These are phyloP conservation scores for Aspergillus ellipticus DNA, from an alignment of 495 filamentous ascomycete species.

Conservation along the genomic window DNA sequence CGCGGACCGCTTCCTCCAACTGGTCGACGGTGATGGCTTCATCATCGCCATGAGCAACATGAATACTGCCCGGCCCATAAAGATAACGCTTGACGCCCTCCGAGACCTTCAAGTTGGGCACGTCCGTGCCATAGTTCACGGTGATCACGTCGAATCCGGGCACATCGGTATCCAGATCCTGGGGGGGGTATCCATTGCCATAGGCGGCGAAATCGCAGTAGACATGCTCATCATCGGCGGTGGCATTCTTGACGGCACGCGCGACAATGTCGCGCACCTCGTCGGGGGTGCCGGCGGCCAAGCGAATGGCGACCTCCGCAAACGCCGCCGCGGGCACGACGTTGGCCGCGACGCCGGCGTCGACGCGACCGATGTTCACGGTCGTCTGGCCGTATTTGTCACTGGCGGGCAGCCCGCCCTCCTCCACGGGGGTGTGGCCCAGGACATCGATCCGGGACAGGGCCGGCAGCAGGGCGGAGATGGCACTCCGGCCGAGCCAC, in stretches of 20 bases:
- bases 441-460: conserved; percentile 59
- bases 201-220: conserved; percentile 49
- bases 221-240: conserved; percentile 57
- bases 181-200: conserved; percentile 62
- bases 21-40: conserved; percentile 72
- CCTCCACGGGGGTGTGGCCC: conserved; percentile 32
- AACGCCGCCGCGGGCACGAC: conserved; percentile 73
- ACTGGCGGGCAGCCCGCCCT: conserved; percentile 62
- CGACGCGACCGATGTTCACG: conserved; percentile 73
- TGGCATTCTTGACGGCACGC: conserved; percentile 52
- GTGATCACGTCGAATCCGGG: conserved; percentile 74
- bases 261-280: conserved; percentile 50
- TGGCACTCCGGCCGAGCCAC: conserved; percentile 75
- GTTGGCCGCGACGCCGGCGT: conserved; percentile 83
- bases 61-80: conserved; percentile 84
- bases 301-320: conserved; percentile 64
- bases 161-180: conserved; percentile 76
- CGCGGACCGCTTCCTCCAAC: conserved; percentile 63
- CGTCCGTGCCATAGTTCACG: conserved; percentile 91
- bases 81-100: conserved; percentile 69
- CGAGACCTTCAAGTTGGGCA: conserved; percentile 62
- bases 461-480: conserved; percentile 66
- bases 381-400: conserved; percentile 82
- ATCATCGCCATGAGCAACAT: conserved; percentile 83
- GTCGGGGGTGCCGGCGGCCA: conserved; percentile 66